Conservation (phyloP, 495 filamentous ascomycete genomes). For the Mytilinidion resinicola region DNA sequence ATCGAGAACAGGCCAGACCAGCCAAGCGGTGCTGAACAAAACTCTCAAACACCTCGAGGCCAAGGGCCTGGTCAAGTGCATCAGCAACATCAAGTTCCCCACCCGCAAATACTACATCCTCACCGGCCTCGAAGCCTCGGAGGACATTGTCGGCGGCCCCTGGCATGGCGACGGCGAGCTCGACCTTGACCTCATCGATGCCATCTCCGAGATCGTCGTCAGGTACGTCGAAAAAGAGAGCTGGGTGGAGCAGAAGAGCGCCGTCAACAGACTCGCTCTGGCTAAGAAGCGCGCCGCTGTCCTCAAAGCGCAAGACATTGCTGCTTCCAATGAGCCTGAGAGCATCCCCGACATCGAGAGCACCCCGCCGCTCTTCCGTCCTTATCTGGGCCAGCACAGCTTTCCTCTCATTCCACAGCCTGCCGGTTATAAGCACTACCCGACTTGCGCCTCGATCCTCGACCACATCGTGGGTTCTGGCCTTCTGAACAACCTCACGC, state of each 20-base stretch:
- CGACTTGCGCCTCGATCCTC: constrained; percentile 66
- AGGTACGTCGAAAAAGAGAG: constrained; percentile 63
- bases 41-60: constrained; percentile 70
- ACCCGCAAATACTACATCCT: constrained; percentile 63
- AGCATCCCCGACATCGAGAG: constrained; percentile 17
- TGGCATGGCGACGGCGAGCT: constrained; percentile 88
- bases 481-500: constrained; percentile 54
- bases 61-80: constrained; percentile 79
- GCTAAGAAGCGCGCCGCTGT: constrained; percentile 13
- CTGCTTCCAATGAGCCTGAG: not conserved
- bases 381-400: constrained; percentile 1
- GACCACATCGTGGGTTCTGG: constrained; percentile 57
- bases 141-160: constrained; percentile 83
- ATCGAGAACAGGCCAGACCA: constrained; percentile 64
- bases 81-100: constrained; percentile 55
- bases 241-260: constrained; percentile 39
- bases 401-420: constrained; percentile 53
- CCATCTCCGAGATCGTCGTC: constrained; percentile 60
- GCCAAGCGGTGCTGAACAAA: constrained; percentile 62
- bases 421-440: constrained; percentile 65
- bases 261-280: constrained; percentile 37
- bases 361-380: constrained; percentile 2
- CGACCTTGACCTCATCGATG: constrained; percentile 77
- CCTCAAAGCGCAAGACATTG: not conserved
- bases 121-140: constrained; percentile 62